Conservation (phyloP, 2,329 filamentous ascomycete species). For the Ascochyta fabae region DNA sequence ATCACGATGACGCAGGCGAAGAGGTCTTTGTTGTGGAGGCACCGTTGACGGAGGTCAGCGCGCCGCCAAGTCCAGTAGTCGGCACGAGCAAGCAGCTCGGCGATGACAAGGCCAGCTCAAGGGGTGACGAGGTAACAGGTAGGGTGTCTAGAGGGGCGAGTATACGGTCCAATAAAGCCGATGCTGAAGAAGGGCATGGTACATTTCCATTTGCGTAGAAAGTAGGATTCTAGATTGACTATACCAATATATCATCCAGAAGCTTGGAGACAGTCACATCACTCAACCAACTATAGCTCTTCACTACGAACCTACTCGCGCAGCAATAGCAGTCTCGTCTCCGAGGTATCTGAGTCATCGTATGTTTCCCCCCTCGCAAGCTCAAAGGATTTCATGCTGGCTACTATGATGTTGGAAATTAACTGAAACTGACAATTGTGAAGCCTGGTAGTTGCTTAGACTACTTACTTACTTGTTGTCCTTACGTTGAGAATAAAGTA, state of each 20-base stretch:
- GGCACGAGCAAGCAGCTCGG: conserved; percentile 8
- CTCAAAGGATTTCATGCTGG: no score
- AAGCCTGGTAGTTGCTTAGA: no score
- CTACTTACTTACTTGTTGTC: no score
- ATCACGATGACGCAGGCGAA: conserved; percentile 20
- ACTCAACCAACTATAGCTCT: neutral
- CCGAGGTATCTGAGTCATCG: no score
- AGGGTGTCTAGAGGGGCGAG: conserved; percentile 4
- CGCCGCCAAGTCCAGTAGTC: conserved; percentile 28
- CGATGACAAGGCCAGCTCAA: neutral
- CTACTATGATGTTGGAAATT: no score
- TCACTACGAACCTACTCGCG: no score
- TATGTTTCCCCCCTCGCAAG: no score
- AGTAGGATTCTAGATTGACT: no score
- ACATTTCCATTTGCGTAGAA: conserved; percentile 32
- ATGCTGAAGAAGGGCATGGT: neutral
- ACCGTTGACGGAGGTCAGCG: conserved; percentile 32
- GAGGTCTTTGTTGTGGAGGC: conserved; percentile 43
- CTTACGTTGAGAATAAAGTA: no score
- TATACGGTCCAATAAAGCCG: conserved; percentile 2
- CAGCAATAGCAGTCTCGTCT: no score
- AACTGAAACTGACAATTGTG: no score
- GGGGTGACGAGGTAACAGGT: neutral
- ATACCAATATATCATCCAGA: neutral
- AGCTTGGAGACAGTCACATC: neutral